These are phyloP conservation scores for Copromyces sp. DNA, from an alignment of 495 filamentous ascomycete species.

Conservation along the genomic window DNA sequence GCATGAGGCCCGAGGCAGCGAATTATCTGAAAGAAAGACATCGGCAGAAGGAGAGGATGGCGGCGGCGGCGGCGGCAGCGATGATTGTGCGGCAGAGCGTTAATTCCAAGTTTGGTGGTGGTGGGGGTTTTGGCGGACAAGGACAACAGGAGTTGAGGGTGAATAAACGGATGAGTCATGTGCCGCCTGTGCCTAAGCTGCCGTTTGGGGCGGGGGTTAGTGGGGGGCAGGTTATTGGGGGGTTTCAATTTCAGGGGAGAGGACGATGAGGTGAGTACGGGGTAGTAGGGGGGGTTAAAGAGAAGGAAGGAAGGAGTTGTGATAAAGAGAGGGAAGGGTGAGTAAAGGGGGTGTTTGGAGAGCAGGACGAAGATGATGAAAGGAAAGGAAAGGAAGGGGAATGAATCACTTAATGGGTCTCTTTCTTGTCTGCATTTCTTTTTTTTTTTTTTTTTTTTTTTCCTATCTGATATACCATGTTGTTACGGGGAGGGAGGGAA, in stretches of 20 bases:
- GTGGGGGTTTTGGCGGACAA: neutral
- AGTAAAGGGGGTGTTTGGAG: neutral
- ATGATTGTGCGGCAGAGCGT: constrained; percentile 93
- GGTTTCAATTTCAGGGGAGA: neutral
- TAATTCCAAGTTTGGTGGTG: constrained; percentile 32
- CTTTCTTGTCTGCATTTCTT: neutral
- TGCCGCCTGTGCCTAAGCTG: neutral
- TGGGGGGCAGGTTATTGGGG: neutral
- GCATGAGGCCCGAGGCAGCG: constrained; percentile 93
- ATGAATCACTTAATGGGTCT: neutral
- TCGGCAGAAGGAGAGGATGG: constrained; percentile 86
- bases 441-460: neutral
- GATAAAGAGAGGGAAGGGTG: neutral
- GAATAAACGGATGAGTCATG: fast-evolving
- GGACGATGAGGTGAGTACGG: neutral
- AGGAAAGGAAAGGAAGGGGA: neutral
- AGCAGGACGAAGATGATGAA: neutral
- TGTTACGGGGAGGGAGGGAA: neutral
- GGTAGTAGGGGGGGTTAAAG: too few relatives aligned
- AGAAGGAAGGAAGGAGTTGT: neutral
- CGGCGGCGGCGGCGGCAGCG: constrained; percentile 81
- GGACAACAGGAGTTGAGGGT: neutral
- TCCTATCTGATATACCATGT: neutral
- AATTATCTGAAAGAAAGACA: constrained; percentile 82
- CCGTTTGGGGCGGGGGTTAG: neutral